Evolutionary conservation across 495 filamentous ascomycete species (phyloP), one percentile per base, ranked within the genome.

Genomic region (Physcia stellaris): DNA sequence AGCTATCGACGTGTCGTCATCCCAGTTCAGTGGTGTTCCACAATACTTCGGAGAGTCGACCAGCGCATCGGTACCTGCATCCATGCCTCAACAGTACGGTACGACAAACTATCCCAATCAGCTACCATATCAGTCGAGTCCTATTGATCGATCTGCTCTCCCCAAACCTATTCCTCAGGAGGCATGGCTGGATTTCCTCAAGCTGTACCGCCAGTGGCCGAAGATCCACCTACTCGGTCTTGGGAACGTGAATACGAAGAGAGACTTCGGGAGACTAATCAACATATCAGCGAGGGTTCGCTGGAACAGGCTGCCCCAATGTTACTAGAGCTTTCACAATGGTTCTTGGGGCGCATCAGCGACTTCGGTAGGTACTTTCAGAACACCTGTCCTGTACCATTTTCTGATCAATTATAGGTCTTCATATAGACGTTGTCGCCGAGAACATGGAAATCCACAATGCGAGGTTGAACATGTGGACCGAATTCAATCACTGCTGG

Each of bases 401-500:
- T 39, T 10, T 32, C 26, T 57, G 48, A 50, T 39, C 38, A 29
- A 45, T 32, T 48, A 40, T 59, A 83, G 79, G 77, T 49, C 68
- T 83, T 51, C 45, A 30, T 48, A 40, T 59, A 83, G 79, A 76
- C 48, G 67, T 83, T 51, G 62, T 76, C 37, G 72, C 71, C 39
- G 90, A 98, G 61, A 78, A 94, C 47, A 71, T 79, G 41, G 58
- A 65, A 32, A 61, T 82, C 23, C 72, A 87, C 47, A 55, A 62
- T 23, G 75, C 86, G 40, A 73, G 83, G 33, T 67, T 92, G 45
- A 72, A 77, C 53, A 65, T 96, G 22, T 98, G 90, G 90, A 78
- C 79, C 48, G 80, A 95, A 48, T 94, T 96, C 65, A 96, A 98
- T 55, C 71, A 80, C 36, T 90, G 85, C 47, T 98, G 90, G 90